Evolutionary conservation across 73 alveolate species (phyloP).

Genomic region (Stentor roeselii): DNA sequence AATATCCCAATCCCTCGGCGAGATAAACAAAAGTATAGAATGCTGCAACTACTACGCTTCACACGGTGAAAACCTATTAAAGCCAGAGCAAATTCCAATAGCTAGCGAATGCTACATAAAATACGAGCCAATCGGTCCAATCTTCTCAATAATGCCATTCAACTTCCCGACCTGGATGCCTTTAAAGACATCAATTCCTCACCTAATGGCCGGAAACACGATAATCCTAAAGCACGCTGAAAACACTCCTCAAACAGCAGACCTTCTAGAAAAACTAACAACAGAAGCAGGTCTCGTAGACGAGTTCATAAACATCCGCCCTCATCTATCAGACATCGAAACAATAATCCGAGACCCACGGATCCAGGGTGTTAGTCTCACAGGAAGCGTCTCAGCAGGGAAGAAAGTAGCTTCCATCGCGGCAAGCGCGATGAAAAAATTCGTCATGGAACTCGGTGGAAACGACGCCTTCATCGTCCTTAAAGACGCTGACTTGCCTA

Average conservation of each 20-base stretch:
- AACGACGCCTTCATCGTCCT: conserved; percentile 80
- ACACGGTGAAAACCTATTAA: conserved; percentile 44
- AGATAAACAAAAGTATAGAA: conserved; percentile 54
- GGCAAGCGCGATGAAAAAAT: conserved; percentile 62
- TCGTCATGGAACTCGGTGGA: conserved; percentile 84
- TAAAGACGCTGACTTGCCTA: conserved; percentile 60
- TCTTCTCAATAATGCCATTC: conserved; percentile 65
- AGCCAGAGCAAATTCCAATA: conserved; percentile 37
- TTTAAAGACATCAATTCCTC: conserved; percentile 60
- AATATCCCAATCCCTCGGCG: conserved; percentile 52
- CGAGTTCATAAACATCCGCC: conserved; percentile 51
- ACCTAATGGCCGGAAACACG: conserved; percentile 70
- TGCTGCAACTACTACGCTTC: conserved; percentile 48
- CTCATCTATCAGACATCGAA: conserved; percentile 48
- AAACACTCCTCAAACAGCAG: conserved; percentile 53
- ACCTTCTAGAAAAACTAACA: conserved; percentile 47
- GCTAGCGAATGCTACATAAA: conserved; percentile 47
- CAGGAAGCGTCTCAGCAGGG: conserved; percentile 78
- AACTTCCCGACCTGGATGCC: conserved; percentile 85
- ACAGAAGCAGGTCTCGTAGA: conserved; percentile 55
- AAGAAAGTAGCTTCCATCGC: conserved; percentile 62
- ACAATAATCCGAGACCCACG: conserved; percentile 53
- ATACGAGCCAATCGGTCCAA: conserved; percentile 71
- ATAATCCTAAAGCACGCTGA: conserved; percentile 65
- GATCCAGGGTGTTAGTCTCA: conserved; percentile 68